Evolutionary conservation across 331 rosid genomes (phyloP).

Genomic region (Saraca asoca): DNA sequence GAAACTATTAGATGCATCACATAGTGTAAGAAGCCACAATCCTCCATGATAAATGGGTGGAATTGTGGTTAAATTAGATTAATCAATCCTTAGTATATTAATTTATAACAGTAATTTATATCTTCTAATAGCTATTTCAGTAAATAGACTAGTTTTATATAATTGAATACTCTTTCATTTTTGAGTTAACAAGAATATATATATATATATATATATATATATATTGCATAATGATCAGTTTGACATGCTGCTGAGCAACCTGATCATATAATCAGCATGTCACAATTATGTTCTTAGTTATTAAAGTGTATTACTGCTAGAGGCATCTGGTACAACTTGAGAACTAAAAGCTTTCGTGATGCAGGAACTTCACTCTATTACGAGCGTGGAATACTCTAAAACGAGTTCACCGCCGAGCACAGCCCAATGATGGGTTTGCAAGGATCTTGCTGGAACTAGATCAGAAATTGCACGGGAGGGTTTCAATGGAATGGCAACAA

Average conservation of each 20-base stretch:
- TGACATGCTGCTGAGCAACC: too few relatives aligned
- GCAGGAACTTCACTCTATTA: slow-evolving; percentile 65
- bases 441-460: slow-evolving; percentile 61
- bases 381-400: slow-evolving; percentile 85
- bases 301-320: background rate
- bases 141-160: background rate
- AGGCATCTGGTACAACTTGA: background rate
- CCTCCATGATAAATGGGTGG: background rate
- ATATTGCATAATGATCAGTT: slow-evolving; percentile 15
- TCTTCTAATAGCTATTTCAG: background rate
- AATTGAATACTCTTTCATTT: too few relatives aligned
- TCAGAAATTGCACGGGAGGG: slow-evolving; percentile 66
- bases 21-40: background rate
- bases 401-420: slow-evolving; percentile 86
- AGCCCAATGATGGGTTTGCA: slow-evolving; percentile 93
- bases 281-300: slow-evolving; percentile 13
- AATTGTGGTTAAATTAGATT: slow-evolving; percentile 3
- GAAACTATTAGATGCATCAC: background rate
- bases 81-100: slow-evolving; percentile 9
- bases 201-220: too few relatives aligned
- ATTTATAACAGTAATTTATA: background rate
- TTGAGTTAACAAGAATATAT: background rate
- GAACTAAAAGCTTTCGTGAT: slow-evolving; percentile 28
- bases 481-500: slow-evolving; percentile 92
- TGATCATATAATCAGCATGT: slow-evolving; percentile 8